Base-by-base conservation (phyloP, 768 basidiomycete genomes). In the Suillus occidentalis region DNA sequence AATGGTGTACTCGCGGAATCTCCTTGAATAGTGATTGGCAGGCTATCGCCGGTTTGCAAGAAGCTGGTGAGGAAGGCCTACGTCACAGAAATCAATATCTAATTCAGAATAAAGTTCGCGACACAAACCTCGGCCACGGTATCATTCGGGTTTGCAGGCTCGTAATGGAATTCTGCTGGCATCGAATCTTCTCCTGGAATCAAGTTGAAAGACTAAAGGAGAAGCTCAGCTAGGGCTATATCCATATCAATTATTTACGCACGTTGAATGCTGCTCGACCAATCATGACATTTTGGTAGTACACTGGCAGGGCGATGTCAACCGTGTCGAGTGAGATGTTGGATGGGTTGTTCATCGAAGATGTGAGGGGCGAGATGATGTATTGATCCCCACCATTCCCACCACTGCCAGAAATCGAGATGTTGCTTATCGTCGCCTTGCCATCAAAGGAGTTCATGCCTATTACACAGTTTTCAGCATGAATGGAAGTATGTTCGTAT, bases 101-200 rank as follows among this genome's bases (percentile, higher is more conserved):
- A 36, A 22, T 8, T 59, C 37, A 28, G 22, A 31, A 18, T 39
- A 12, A 31, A 47, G 34, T 34, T 12, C 22, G 22, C 3, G 43
- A 10, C 3, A 47, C 57, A 22, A 34, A 81, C 82, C 72, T 86
- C 85, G 4, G 90, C 89, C 28, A 79, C 75, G 5, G 89, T 89
- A 69, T 91, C 84, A 67, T 90, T 89, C 12, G 87, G 82, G 72
- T 90, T 73, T 12, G 80, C 80, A 1, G 90, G 89, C 67, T 82
- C 77, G 68, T 92, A 92, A 65, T 83, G 88, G 79, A 92, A 91
- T 70, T 90, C 87, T 3, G 87, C 79, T 0, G 79, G 60, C 28
- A 86, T 70, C 2, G 68, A 71, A 66, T 90, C 89, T 52, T 78
- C 71, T 52, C 89, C 89, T 4, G 89, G 89, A 22, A 80, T 74